Conservation (phyloP, 148 eudicot species). For the Rhododendron griersonianum region DNA sequence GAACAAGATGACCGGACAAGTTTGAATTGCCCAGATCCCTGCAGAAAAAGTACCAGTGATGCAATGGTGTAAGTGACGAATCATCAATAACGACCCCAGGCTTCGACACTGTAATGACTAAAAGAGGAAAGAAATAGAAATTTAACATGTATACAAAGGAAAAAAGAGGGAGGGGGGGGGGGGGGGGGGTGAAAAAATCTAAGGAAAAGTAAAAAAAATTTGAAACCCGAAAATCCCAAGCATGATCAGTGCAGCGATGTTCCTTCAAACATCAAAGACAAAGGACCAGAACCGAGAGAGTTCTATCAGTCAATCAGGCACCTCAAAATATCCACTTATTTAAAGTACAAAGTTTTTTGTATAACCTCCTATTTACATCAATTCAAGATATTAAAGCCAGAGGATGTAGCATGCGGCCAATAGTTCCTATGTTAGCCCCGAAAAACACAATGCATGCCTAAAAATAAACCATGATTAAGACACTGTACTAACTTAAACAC, state of each 20-base stretch:
- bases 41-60: slow-evolving; percentile 19
- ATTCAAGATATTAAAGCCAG: background rate
- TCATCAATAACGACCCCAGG: background rate
- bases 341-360: background rate
- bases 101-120: background rate
- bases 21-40: slow-evolving; percentile 90
- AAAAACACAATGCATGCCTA: background rate
- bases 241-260: background rate
- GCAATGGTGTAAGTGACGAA: background rate
- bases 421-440: background rate
- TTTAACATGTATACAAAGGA: background rate
- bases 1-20: slow-evolving; percentile 82
- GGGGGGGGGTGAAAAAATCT: too few species aligned
- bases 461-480: background rate
- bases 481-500: background rate
- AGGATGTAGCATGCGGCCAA: background rate
- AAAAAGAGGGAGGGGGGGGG: background rate
- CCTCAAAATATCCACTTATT: background rate
- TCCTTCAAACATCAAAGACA: background rate
- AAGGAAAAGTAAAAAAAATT: background rate
- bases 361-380: background rate
- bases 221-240: background rate
- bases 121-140: background rate
- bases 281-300: background rate
- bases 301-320: background rate